Evolutionary conservation across 495 filamentous ascomycete genomes (phyloP).

Genomic region (Penicillium dipodomyicola): DNA sequence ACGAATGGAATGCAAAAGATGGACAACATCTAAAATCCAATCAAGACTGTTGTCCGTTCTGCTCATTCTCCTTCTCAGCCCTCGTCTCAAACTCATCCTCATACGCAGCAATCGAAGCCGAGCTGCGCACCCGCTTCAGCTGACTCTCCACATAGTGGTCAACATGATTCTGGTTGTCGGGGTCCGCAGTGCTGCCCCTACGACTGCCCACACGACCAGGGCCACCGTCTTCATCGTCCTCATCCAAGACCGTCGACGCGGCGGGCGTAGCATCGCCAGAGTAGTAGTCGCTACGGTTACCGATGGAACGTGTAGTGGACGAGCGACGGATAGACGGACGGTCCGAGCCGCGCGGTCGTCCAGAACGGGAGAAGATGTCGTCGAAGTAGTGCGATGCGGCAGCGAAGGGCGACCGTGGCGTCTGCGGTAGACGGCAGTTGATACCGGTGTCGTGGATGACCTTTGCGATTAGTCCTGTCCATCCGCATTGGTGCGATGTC

Average conservation of each 20-base stretch:
- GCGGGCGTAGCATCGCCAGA: constrained; percentile 32
- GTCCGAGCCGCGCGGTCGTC: constrained; percentile 37
- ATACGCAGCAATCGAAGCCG: constrained; percentile 49
- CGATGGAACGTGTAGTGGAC: constrained; percentile 82
- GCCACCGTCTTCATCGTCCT: constrained; percentile 32
- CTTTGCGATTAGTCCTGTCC: constrained; percentile 95
- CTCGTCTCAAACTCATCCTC: constrained; percentile 62
- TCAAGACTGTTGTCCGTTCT: constrained; percentile 9
- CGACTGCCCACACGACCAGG: constrained; percentile 31
- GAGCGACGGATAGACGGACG: constrained; percentile 66
- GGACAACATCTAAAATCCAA: background rate
- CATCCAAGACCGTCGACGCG: constrained; percentile 22
- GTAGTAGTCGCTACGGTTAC: constrained; percentile 77
- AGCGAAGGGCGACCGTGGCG: constrained; percentile 77
- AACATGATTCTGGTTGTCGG: constrained; percentile 61
- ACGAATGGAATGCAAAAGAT: background rate
- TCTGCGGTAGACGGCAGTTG: constrained; percentile 89
- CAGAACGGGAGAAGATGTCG: constrained; percentile 67
- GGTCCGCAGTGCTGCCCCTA: constrained; percentile 26
- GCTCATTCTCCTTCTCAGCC: constrained; percentile 27
- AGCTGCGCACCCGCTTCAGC: constrained; percentile 60
- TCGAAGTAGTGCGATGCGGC: constrained; percentile 94
- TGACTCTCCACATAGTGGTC: constrained; percentile 70
- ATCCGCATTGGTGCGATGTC: constrained; percentile 92
- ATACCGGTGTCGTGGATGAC: constrained; percentile 96